Percentiles rank a stretch among this genome's conserved stretches.
Conservation (phyloP, 2,329 filamentous ascomycete genomes). For the Fusarium sp. region DNA sequence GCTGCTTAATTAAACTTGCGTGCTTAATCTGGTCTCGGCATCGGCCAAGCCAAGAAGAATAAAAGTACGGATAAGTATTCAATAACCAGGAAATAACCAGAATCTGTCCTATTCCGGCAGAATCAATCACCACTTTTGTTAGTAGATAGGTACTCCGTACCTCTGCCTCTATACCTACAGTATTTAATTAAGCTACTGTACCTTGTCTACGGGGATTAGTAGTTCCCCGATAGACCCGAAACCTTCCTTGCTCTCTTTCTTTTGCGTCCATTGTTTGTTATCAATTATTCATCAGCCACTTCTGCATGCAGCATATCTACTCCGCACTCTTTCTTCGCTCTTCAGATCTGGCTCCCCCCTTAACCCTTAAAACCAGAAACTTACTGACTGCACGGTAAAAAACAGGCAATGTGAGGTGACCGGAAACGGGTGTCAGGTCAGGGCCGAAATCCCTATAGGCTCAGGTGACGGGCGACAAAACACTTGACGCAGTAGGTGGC, state of each 20-base stretch:
- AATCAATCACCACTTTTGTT: too few species aligned
- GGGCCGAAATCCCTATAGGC: constrained; percentile 36
- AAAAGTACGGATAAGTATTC: background rate
- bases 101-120: constrained; percentile 21
- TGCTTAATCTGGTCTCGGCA: constrained; percentile 13
- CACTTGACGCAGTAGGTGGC: constrained; percentile 47
- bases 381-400: background rate
- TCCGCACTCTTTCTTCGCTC: background rate
- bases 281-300: constrained; percentile 2
- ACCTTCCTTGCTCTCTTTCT: background rate
- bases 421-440: constrained; percentile 22
- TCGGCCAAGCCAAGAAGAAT: constrained; percentile 4
- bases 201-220: constrained; percentile 13
- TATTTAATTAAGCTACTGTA: background rate
- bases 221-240: constrained; percentile 34
- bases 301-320: constrained; percentile 16
- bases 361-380: background rate
- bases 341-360: background rate
- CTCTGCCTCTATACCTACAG: too few species aligned
- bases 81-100: constrained; percentile 9
- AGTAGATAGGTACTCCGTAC: too few species aligned
- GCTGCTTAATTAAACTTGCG: background rate
- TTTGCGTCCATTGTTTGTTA: background rate
- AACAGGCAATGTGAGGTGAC: constrained; percentile 18
- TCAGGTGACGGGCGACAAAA: constrained; percentile 49